phyloP scores from a whole-genome alignment of 805 yeast species.

The Yarrowia sp. region DNA sequence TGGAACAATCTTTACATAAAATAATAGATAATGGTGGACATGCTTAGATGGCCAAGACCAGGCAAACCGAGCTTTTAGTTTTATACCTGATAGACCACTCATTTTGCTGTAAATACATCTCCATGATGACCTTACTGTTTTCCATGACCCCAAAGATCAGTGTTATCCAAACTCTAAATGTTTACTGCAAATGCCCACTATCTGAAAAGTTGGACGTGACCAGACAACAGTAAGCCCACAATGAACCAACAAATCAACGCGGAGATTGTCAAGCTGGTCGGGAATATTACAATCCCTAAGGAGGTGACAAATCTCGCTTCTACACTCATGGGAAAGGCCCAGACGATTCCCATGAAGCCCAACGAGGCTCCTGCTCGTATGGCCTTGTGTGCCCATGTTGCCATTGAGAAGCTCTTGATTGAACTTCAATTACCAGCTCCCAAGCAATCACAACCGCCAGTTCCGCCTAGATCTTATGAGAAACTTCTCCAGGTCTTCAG shows the following conservation, averaged over 20 bases:
- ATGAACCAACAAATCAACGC: conserved; percentile 6
- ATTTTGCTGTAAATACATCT: no score
- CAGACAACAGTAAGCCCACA: neutral
- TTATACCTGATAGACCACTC: no score
- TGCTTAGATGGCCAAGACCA: no score
- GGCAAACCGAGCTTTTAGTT: no score
- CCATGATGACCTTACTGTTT: no score
- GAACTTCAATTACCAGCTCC: conserved; percentile 27
- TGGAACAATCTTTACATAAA: conserved; percentile 3
- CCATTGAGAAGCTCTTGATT: conserved; percentile 29
- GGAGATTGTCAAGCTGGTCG: conserved; percentile 4
- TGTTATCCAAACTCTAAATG: neutral
- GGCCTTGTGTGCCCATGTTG: conserved; percentile 31
- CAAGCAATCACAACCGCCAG: conserved; percentile 28
- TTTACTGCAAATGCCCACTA: neutral
- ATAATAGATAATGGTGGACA: neutral
- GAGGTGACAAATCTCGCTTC: neutral
- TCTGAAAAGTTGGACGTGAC: neutral
- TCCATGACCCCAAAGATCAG: neutral
- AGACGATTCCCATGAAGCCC: conserved; percentile 28
- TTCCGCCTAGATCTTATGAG: conserved; percentile 30
- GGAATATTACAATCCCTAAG: neutral
- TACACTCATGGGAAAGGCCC: conserved; percentile 5
- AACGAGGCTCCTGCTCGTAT: conserved; percentile 32
- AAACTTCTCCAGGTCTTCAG: conserved; percentile 30